A percentile compares a stretch with the other conserved stretches of the same genome.
phyloP scores from a whole-genome alignment of 1,284 basidiomycete species.

The Earliella scabrosa region DNA sequence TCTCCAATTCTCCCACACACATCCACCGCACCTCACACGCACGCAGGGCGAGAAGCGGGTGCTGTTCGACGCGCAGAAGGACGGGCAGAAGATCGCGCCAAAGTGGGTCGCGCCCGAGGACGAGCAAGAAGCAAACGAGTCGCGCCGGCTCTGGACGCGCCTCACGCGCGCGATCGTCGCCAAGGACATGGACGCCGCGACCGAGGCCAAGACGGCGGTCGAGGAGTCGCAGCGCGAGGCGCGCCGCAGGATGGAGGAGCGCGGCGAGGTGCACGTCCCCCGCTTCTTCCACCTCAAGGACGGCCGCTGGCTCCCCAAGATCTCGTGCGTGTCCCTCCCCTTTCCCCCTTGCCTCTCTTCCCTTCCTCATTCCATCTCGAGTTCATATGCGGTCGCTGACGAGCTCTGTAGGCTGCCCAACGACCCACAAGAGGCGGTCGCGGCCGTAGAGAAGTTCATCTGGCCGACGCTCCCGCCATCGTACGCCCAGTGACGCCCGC shows the following conservation, averaged over 20 bases:
- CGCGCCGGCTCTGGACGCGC: constrained; percentile 85
- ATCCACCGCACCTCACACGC: neutral
- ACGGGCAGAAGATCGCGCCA: constrained; percentile 74
- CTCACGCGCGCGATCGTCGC: constrained; percentile 87
- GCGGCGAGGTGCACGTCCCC: constrained; percentile 66
- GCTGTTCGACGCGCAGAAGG: constrained; percentile 84
- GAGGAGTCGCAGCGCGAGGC: constrained; percentile 92
- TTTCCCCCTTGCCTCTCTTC: neutral
- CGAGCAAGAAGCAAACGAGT: constrained; percentile 92
- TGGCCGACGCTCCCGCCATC: constrained; percentile 42
- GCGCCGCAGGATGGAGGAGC: constrained; percentile 80
- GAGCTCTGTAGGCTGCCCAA: constrained; percentile 60
- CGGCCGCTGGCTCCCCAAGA: constrained; percentile 81
- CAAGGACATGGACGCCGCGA: constrained; percentile 95
- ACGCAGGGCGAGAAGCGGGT: constrained; percentile 74
- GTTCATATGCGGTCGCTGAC: neutral
- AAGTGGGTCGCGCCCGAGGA: constrained; percentile 87
- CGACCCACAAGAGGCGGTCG: constrained; percentile 67
- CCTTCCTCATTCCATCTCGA: neutral
- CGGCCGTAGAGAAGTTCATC: constrained; percentile 64
- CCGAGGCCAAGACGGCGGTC: constrained; percentile 87
- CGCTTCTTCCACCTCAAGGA: constrained; percentile 82
- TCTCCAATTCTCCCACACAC: neutral
- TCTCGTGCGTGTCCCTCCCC: constrained; percentile 54
- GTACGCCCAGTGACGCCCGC: constrained; percentile 6